A percentile compares a stretch with the other conserved stretches of the same genome.
Conservation (phyloP, 192 early-diverging fungal genomes). For the Podila verticillata region DNA sequence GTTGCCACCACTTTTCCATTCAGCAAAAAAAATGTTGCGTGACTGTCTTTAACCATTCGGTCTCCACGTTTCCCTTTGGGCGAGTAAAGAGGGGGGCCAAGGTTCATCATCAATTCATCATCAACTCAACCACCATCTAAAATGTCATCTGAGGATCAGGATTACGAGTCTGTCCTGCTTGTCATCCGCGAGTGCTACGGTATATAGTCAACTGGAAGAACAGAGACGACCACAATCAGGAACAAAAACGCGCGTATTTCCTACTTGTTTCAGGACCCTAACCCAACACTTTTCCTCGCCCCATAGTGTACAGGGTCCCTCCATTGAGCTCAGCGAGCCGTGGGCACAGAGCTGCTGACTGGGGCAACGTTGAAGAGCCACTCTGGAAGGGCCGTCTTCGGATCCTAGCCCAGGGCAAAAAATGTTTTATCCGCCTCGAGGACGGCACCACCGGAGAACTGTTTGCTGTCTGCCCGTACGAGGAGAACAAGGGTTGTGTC, state of each 20-base stretch:
- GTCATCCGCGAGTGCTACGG: slow-evolving; percentile 83
- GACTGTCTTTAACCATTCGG: background rate
- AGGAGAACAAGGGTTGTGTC: slow-evolving; percentile 71
- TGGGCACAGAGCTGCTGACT: slow-evolving; percentile 73
- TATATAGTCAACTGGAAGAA: slow-evolving; percentile 18
- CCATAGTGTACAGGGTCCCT: slow-evolving; percentile 72
- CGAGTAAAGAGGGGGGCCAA: background rate
- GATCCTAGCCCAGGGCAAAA: slow-evolving; percentile 72
- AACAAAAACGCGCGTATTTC: background rate
- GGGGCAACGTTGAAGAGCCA: slow-evolving; percentile 78
- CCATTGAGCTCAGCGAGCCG: slow-evolving; percentile 66
- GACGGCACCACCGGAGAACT: slow-evolving; percentile 76
- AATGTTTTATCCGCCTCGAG: slow-evolving; percentile 80
- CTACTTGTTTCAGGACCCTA: background rate
- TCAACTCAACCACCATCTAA: background rate
- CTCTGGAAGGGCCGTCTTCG: slow-evolving; percentile 85
- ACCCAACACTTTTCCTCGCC: slow-evolving; percentile 1
- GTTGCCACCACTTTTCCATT: no score
- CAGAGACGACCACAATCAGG: background rate
- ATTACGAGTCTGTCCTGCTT: slow-evolving; percentile 82
- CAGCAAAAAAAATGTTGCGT: no score
- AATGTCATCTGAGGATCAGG: slow-evolving; percentile 61
- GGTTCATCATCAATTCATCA: background rate
- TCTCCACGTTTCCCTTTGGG: background rate
- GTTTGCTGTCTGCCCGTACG: slow-evolving; percentile 83